Percentiles rank a stretch among this genome's conserved stretches.
Evolutionary conservation across 2,329 filamentous ascomycete species (phyloP).

Genomic region (Xylariaceae sp.): DNA sequence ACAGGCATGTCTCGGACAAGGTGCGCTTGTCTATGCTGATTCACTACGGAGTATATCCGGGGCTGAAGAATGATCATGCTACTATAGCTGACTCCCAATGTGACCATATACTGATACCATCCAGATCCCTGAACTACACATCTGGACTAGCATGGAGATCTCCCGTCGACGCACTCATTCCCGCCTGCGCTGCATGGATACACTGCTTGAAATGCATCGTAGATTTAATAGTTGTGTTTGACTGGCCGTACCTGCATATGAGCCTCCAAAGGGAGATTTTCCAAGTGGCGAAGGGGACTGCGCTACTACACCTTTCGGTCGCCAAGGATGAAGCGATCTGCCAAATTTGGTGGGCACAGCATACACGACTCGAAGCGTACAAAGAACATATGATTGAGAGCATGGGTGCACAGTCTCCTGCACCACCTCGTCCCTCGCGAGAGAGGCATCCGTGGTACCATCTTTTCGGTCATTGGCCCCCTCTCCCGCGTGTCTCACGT

Average conservation of each 20-base stretch:
- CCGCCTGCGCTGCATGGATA: neutral
- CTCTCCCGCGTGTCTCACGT: conserved; percentile 31
- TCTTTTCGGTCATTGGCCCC: conserved; percentile 29
- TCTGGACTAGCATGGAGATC: neutral
- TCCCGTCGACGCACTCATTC: neutral
- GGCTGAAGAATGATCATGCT: neutral
- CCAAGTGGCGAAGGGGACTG: neutral
- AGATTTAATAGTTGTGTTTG: neutral
- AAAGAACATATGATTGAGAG: conserved; percentile 24
- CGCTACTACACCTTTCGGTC: neutral
- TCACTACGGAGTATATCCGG: neutral
- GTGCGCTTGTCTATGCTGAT: neutral
- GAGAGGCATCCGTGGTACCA: conserved; percentile 22
- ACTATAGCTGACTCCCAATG: neutral
- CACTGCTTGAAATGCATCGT: neutral
- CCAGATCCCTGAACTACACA: neutral
- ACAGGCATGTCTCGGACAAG: conserved; percentile 7
- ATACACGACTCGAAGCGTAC: conserved; percentile 24
- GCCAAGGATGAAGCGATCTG: neutral
- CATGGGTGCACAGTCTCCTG: conserved; percentile 16
- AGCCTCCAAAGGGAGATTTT: neutral
- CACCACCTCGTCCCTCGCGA: conserved; percentile 23
- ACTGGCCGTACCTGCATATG: neutral
- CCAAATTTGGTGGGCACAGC: conserved; percentile 9
- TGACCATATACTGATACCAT: neutral